phyloP scores from a whole-genome alignment of 2,329 filamentous ascomycete genomes.

The Dendrostoma leiphaemia region DNA sequence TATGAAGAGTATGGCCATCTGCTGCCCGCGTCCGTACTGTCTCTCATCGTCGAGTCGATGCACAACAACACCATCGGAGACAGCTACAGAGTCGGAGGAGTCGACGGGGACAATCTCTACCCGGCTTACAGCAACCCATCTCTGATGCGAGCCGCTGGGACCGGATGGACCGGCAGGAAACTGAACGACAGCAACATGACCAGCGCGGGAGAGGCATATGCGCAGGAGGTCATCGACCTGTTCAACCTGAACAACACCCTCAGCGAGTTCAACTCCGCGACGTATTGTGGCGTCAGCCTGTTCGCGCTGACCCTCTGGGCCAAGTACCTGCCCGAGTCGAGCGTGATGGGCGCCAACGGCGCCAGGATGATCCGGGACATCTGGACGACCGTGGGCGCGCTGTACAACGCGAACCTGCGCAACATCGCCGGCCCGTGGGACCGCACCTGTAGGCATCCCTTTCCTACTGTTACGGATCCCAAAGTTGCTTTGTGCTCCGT shows the following conservation, averaged over 20 bases:
- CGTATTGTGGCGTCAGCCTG: slow-evolving; percentile 61
- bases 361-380: slow-evolving; percentile 50
- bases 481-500: no score
- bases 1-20: slow-evolving; percentile 57
- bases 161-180: slow-evolving; percentile 56
- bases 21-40: slow-evolving; percentile 32
- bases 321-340: slow-evolving; percentile 55
- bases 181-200: slow-evolving; percentile 59
- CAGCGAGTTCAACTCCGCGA: slow-evolving; percentile 62
- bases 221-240: slow-evolving; percentile 52
- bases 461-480: no score
- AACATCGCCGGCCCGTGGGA: slow-evolving; percentile 67
- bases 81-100: slow-evolving; percentile 58
- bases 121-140: slow-evolving; percentile 58
- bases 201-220: slow-evolving; percentile 52
- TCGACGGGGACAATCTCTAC: slow-evolving; percentile 61
- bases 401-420: slow-evolving; percentile 58
- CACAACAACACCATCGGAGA: slow-evolving; percentile 57
- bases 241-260: slow-evolving; percentile 56
- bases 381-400: slow-evolving; percentile 48
- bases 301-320: slow-evolving; percentile 57
- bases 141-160: slow-evolving; percentile 62
- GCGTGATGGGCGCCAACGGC: slow-evolving; percentile 51
- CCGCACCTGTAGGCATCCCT: no score
- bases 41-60: slow-evolving; percentile 51